Evolutionary conservation across 768 basidiomycete genomes (phyloP).

Genomic region (Termitomyces sp.): DNA sequence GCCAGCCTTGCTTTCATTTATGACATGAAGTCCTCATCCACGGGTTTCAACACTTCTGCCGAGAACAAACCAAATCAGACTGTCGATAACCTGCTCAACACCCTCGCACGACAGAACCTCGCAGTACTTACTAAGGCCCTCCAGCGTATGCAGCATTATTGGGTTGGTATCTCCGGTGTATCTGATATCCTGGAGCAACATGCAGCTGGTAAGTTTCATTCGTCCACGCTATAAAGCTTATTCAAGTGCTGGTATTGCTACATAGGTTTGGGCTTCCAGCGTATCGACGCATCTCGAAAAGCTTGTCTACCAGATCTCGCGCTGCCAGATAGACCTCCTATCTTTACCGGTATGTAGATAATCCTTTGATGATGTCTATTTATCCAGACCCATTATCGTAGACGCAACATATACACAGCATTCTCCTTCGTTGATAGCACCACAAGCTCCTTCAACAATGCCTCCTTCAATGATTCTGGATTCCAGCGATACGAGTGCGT

Average conservation of each 20-base stretch:
- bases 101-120: slow-evolving; percentile 11
- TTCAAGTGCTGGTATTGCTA: not conserved
- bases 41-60: not conserved
- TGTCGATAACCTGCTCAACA: slow-evolving; percentile 9
- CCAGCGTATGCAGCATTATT: slow-evolving; percentile 14
- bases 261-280: slow-evolving; percentile 9
- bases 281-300: slow-evolving; percentile 4
- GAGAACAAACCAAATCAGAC: slow-evolving; percentile 8
- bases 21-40: slow-evolving; percentile 5
- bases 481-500: slow-evolving; percentile 6
- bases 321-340: not conserved
- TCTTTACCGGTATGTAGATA: slow-evolving; percentile 6
- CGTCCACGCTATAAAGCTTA: not conserved
- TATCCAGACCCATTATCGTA: not conserved
- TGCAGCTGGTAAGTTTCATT: slow-evolving; percentile 5
- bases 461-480: slow-evolving; percentile 3
- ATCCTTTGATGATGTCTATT: not conserved
- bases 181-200: slow-evolving; percentile 8
- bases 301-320: slow-evolving; percentile 4
- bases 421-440: not conserved
- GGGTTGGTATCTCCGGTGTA: slow-evolving; percentile 11
- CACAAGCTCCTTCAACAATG: not conserved
- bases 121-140: slow-evolving; percentile 10
- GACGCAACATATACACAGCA: slow-evolving; percentile 1
- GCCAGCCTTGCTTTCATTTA: slow-evolving; percentile 12